A percentile compares a stretch with the other conserved stretches of the same genome.
Evolutionary conservation across 2,329 filamentous ascomycete species (phyloP).

Genomic region (Fusarium equiseti): DNA sequence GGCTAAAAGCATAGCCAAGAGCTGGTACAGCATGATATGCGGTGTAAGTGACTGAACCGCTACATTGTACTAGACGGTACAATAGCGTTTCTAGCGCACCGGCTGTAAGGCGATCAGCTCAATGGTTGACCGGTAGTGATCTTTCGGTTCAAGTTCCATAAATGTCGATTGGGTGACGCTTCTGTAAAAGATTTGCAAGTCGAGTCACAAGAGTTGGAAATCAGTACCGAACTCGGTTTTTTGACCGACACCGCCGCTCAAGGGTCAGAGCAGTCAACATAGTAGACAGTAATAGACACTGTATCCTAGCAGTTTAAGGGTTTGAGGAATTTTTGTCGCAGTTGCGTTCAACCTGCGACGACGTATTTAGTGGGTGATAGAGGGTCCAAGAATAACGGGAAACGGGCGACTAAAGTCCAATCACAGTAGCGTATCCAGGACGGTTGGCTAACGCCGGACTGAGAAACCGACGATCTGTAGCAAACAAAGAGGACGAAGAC

Average conservation of each 20-base stretch:
- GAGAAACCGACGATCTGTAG: constrained; percentile 18
- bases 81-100: constrained; percentile 15
- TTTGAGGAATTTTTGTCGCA: constrained; percentile 28
- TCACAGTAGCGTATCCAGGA: constrained; percentile 13
- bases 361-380: constrained; percentile 24
- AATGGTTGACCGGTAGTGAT: constrained; percentile 20
- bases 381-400: constrained; percentile 22
- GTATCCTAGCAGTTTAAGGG: constrained; percentile 17
- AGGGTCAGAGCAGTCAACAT: constrained; percentile 1
- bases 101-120: constrained; percentile 20
- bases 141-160: constrained; percentile 13
- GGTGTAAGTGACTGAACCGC: constrained; percentile 20
- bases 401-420: constrained; percentile 22
- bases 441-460: constrained; percentile 10
- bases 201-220: constrained; percentile 29
- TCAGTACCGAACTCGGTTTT: constrained; percentile 33
- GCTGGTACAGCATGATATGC: constrained; percentile 19
- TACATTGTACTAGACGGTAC: constrained; percentile 10
- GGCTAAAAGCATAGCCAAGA: constrained; percentile 3
- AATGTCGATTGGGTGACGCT: constrained; percentile 23
- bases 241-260: constrained; percentile 39
- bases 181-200: constrained; percentile 35
- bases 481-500: constrained; percentile 6
- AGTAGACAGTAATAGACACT: constrained; percentile 30
- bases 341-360: constrained; percentile 27